A percentile compares a stretch with the other conserved stretches of the same genome.
These are phyloP conservation scores for Trametes punicea DNA, from an alignment of 768 basidiomycete genomes.

Conservation along the genomic window DNA sequence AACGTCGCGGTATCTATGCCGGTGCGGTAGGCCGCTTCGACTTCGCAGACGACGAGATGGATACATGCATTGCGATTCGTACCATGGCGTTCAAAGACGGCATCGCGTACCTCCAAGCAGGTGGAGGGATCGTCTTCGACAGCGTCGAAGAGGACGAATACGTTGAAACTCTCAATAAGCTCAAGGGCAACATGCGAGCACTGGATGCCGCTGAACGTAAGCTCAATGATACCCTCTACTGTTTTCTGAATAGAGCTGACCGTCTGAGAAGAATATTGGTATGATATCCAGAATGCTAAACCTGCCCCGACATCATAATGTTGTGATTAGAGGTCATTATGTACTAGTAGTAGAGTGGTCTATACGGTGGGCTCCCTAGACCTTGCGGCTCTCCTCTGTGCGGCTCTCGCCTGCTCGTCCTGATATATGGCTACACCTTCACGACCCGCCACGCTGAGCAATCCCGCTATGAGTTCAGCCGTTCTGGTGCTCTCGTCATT, in stretches of 20 bases:
- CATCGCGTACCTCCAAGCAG: constrained; percentile 88
- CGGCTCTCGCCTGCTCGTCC: constrained; percentile 27
- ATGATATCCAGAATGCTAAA: constrained; percentile 49
- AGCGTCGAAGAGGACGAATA: constrained; percentile 98
- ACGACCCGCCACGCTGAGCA: constrained; percentile 83
- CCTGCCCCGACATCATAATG: constrained; percentile 3
- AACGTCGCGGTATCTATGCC: constrained; percentile 91
- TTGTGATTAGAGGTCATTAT: constrained; percentile 18
- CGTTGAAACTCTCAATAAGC: constrained; percentile 91
- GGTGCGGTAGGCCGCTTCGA: constrained; percentile 98
- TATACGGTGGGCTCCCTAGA: constrained; percentile 8
- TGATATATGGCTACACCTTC: constrained; percentile 58
- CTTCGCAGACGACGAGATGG: constrained; percentile 92
- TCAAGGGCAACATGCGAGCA: constrained; percentile 81
- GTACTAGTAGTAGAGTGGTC: constrained; percentile 14
- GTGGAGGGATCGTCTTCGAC: constrained; percentile 96
- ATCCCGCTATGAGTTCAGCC: constrained; percentile 86
- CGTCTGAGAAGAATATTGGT: constrained; percentile 58
- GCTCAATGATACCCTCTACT: constrained; percentile 30
- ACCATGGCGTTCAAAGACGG: constrained; percentile 98
- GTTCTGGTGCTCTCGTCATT: constrained; percentile 93
- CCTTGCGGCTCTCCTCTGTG: constrained; percentile 8
- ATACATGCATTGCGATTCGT: constrained; percentile 97
- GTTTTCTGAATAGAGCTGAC: constrained; percentile 20
- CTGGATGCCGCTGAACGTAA: constrained; percentile 85